Conservation (phyloP, 2,329 filamentous ascomycete genomes). For the Berkeleyomyces rouxiae region DNA sequence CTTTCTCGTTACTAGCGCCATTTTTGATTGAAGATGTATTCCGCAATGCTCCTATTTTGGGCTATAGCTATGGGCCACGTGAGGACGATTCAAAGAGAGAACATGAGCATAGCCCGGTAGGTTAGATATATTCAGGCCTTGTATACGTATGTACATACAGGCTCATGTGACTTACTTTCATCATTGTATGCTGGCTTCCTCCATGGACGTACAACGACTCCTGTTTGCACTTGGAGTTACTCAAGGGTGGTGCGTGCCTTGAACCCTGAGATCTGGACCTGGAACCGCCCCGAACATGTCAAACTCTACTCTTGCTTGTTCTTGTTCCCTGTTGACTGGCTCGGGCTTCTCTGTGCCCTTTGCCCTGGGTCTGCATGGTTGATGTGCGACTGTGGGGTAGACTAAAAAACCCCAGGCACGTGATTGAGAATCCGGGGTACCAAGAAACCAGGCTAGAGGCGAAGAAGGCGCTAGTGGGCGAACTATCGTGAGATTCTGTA, state of each 20-base stretch:
- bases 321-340: background rate
- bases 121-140: too few relatives aligned
- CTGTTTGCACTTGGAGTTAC: background rate
- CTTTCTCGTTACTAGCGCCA: too few relatives aligned
- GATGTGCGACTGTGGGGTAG: background rate
- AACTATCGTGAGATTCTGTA: background rate
- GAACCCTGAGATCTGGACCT: background rate
- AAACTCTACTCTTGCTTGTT: background rate
- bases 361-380: background rate
- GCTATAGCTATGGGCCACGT: too few relatives aligned
- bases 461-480: background rate
- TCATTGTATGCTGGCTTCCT: background rate
- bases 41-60: too few relatives aligned
- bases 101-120: too few relatives aligned
- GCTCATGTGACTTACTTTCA: slow-evolving; percentile 1
- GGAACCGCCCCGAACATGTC: background rate
- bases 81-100: too few relatives aligned
- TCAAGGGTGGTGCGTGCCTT: too few relatives aligned
- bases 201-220: background rate
- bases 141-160: background rate
- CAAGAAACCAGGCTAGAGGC: background rate
- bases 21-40: too few relatives aligned
- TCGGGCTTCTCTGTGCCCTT: background rate
- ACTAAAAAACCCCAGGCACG: background rate
- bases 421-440: background rate